Conservation (phyloP, 73 alveolate species). For the Paramecium sonneborni region DNA sequence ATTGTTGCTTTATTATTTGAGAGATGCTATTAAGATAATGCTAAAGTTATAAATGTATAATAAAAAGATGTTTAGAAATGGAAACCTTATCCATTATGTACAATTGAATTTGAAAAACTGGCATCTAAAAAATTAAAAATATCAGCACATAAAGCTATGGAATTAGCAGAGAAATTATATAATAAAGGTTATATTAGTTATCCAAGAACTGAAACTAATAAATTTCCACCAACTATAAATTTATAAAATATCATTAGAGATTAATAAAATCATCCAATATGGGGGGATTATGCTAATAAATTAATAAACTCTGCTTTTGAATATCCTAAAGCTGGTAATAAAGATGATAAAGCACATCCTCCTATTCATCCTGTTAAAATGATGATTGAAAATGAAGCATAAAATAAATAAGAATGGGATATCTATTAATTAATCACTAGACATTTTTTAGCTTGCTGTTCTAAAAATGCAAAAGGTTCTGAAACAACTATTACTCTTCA, state of each 20-base stretch:
- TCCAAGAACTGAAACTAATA: slow-evolving; percentile 99
- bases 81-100: slow-evolving; percentile 94
- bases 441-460: slow-evolving; percentile 96
- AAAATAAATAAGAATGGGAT: slow-evolving; percentile 83
- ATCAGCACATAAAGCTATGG: slow-evolving; percentile 94
- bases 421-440: slow-evolving; percentile 95
- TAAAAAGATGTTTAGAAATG: slow-evolving; percentile 43
- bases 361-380: slow-evolving; percentile 99
- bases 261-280: slow-evolving; percentile 66
- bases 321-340: slow-evolving; percentile 93
- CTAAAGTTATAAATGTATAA: slow-evolving; percentile 55
- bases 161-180: slow-evolving; percentile 96
- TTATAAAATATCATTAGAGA: slow-evolving; percentile 60
- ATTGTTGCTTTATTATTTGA: slow-evolving; percentile 41
- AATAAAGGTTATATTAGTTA: slow-evolving; percentile 95
- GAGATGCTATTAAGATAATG: slow-evolving; percentile 63
- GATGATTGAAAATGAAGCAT: slow-evolving; percentile 69
- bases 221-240: slow-evolving; percentile 83
- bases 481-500: slow-evolving; percentile 89
- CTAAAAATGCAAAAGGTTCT: slow-evolving; percentile 97
- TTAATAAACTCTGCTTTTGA: slow-evolving; percentile 77
- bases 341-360: slow-evolving; percentile 99
- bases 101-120: slow-evolving; percentile 93
- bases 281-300: slow-evolving; percentile 90
- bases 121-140: slow-evolving; percentile 90